Conservation (phyloP, 164 flowering plant genomes). For the Malania oleifera region DNA sequence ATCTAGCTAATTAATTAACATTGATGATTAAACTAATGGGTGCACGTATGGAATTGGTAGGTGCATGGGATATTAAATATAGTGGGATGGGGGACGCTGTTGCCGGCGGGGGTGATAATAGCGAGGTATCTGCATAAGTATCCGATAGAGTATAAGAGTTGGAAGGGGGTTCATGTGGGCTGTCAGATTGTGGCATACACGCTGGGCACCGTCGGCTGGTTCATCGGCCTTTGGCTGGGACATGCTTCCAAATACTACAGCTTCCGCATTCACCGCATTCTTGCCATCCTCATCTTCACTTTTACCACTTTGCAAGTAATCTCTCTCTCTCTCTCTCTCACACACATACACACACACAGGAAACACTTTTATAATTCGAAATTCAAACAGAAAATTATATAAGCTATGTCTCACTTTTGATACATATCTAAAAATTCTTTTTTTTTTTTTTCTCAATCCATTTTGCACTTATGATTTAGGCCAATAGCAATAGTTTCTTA, state of each 20-base stretch:
- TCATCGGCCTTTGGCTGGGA: slow-evolving; percentile 34
- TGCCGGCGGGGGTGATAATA: slow-evolving; percentile 38
- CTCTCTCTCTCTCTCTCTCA: neutral
- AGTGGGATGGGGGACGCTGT: slow-evolving; percentile 44
- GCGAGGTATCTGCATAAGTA: slow-evolving; percentile 33
- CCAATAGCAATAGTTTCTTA: too few relatives aligned
- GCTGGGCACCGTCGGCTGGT: slow-evolving; percentile 34
- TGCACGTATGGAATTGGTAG: too few relatives aligned
- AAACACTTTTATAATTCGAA: too few relatives aligned
- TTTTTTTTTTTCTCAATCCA: too few relatives aligned
- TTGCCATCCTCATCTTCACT: slow-evolving; percentile 32
- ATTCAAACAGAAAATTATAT: too few relatives aligned
- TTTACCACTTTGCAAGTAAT: slow-evolving; percentile 42
- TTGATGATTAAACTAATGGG: too few relatives aligned
- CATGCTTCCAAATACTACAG: slow-evolving; percentile 24
- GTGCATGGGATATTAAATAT: slow-evolving; percentile 48
- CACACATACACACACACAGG: too few relatives aligned
- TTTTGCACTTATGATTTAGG: too few relatives aligned
- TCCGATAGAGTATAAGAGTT: slow-evolving; percentile 5
- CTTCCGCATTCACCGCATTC: slow-evolving; percentile 26
- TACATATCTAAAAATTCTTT: too few relatives aligned
- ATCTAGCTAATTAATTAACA: too few relatives aligned
- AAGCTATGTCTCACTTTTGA: neutral
- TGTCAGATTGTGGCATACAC: slow-evolving; percentile 25
- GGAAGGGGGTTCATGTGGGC: slow-evolving; percentile 22